These are phyloP conservation scores for Lathyrus tuberosus DNA, from an alignment of 306 rosid genomes.

Conservation along the genomic window DNA sequence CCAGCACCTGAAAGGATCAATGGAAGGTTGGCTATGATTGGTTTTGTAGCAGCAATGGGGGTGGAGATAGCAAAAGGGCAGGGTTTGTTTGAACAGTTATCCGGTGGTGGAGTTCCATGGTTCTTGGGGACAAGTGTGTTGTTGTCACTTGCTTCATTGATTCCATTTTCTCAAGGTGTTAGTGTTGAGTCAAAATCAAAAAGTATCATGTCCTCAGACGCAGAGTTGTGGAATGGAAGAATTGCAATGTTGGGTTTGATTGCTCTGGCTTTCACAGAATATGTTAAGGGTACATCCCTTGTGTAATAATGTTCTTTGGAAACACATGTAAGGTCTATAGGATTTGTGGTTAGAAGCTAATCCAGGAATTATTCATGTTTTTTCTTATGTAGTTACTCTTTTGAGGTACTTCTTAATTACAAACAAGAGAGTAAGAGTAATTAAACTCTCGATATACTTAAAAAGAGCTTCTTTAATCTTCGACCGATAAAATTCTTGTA, in stretches of 20 bases:
- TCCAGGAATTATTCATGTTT: no score
- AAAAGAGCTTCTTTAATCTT: no score
- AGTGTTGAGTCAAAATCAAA: constrained; percentile 69
- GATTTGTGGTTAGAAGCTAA: neutral
- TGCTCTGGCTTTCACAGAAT: constrained; percentile 78
- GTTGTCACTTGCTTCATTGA: constrained; percentile 65
- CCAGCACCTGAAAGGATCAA: constrained; percentile 93
- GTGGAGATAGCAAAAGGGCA: constrained; percentile 69
- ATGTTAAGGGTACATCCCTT: constrained; percentile 68
- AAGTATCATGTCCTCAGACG: constrained; percentile 67
- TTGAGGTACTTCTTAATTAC: no score
- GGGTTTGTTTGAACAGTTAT: constrained; percentile 63
- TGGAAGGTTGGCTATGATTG: constrained; percentile 87
- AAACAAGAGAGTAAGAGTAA: no score
- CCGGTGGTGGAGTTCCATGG: constrained; percentile 69
- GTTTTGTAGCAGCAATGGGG: constrained; percentile 74
- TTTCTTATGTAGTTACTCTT: no score
- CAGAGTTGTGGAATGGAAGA: constrained; percentile 84
- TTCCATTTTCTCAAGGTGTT: constrained; percentile 73
- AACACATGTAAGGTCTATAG: neutral
- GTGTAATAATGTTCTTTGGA: constrained; percentile 15
- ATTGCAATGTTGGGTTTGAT: constrained; percentile 81
- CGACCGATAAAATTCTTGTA: no score
- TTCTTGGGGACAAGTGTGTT: constrained; percentile 63
- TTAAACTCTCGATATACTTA: no score